Evolutionary conservation across 345 rosid species (phyloP).

Genomic region (Barbarea vulgaris): DNA sequence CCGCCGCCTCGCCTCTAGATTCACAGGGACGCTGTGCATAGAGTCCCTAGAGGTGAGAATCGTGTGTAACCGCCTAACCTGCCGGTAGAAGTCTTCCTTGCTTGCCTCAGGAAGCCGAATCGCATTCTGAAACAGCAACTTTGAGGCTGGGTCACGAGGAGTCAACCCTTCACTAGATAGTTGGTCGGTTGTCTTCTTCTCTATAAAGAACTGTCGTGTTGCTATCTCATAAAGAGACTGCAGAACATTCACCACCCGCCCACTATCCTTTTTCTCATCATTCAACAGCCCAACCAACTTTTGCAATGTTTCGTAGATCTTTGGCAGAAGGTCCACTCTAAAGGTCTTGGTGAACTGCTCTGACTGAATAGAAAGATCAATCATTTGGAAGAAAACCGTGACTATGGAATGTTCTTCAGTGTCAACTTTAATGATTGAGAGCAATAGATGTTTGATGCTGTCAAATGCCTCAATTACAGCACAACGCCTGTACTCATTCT

Average conservation of each 20-base stretch:
- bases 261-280: slow-evolving; percentile 57
- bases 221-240: slow-evolving; percentile 94
- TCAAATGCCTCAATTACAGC: slow-evolving; percentile 92
- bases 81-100: slow-evolving; percentile 73
- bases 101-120: slow-evolving; percentile 70
- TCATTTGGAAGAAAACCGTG: slow-evolving; percentile 77
- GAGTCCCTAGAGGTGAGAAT: slow-evolving; percentile 92
- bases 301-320: slow-evolving; percentile 68
- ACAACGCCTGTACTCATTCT: slow-evolving; percentile 92
- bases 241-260: slow-evolving; percentile 72
- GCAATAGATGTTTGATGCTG: slow-evolving; percentile 73
- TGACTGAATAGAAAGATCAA: slow-evolving; percentile 64
- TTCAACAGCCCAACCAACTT: slow-evolving; percentile 64
- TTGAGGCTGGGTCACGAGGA: slow-evolving; percentile 73
- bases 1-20: slow-evolving; percentile 93
- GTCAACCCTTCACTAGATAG: slow-evolving; percentile 73
- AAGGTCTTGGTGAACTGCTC: slow-evolving; percentile 82
- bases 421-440: slow-evolving; percentile 62
- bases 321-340: slow-evolving; percentile 70
- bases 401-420: slow-evolving; percentile 84
- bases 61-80: slow-evolving; percentile 85
- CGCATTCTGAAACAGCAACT: slow-evolving; percentile 79
- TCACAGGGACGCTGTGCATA: slow-evolving; percentile 77
- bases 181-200: slow-evolving; percentile 64
- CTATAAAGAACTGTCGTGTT: slow-evolving; percentile 73